Evolutionary conservation across 768 basidiomycete genomes (phyloP).

Genomic region (Amanita brunnescens): DNA sequence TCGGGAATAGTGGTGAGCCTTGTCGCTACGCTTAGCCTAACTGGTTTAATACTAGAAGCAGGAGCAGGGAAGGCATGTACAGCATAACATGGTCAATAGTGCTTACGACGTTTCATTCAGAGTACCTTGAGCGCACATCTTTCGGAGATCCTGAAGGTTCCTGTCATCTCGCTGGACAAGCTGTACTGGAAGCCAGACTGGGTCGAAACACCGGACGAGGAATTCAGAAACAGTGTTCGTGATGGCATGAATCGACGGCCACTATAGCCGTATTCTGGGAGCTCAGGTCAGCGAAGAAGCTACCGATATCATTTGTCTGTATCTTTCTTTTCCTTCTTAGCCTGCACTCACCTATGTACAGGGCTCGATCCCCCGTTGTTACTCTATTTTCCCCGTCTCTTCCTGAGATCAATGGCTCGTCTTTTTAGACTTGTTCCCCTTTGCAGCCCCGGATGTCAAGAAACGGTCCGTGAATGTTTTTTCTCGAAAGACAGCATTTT

Average conservation of each 20-base stretch:
- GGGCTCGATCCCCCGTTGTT: constrained; percentile 62
- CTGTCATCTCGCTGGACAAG: constrained; percentile 37
- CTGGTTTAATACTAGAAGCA: too few species aligned
- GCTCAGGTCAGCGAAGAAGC: constrained; percentile 26
- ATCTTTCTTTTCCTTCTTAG: background rate
- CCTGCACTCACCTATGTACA: constrained; percentile 14
- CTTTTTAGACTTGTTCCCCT: constrained; percentile 23
- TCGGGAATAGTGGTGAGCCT: constrained; percentile 45
- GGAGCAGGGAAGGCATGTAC: too few species aligned
- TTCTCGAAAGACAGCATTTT: constrained; percentile 26
- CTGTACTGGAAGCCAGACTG: constrained; percentile 45
- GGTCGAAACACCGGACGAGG: constrained; percentile 21
- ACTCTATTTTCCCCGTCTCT: constrained; percentile 52
- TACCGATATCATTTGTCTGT: constrained; percentile 48
- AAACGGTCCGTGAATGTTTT: constrained; percentile 31
- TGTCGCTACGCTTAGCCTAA: background rate
- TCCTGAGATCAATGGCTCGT: constrained; percentile 29
- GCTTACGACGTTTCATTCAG: constrained; percentile 17
- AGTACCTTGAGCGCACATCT: constrained; percentile 40
- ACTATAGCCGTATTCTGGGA: constrained; percentile 25
- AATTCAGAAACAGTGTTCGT: constrained; percentile 23
- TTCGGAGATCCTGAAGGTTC: constrained; percentile 33
- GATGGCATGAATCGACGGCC: constrained; percentile 33
- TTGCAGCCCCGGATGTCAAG: constrained; percentile 40
- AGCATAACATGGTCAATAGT: background rate